Conservation (phyloP, 2,329 filamentous ascomycete genomes). For the Keithomyces neogunnii region DNA sequence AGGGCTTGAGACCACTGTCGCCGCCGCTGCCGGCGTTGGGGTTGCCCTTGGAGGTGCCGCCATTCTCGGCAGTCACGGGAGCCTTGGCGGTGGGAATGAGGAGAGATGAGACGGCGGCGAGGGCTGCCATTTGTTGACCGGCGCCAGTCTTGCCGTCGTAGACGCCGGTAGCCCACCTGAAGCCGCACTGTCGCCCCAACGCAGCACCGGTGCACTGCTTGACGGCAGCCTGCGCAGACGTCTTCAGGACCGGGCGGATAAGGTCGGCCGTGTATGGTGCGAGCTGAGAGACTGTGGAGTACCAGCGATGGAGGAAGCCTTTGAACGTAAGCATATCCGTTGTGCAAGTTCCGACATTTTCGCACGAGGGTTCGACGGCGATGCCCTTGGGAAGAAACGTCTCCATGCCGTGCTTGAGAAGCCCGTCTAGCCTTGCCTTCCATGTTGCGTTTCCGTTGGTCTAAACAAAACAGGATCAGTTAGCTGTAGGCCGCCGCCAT, state of each 20-base stretch:
- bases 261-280: conserved; percentile 42
- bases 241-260: conserved; percentile 43
- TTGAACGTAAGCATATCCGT: conserved; percentile 58
- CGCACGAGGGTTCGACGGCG: conserved; percentile 55
- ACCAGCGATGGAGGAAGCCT: conserved; percentile 49
- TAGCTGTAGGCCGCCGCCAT: too few species aligned
- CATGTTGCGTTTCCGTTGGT: conserved; percentile 42
- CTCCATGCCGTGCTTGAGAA: conserved; percentile 27
- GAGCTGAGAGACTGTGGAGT: conserved; percentile 43
- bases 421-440: conserved; percentile 37
- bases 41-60: conserved; percentile 42
- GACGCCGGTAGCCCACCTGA: conserved; percentile 40
- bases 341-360: conserved; percentile 45
- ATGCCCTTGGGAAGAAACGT: conserved; percentile 48
- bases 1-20: conserved; percentile 23
- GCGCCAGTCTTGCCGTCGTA: conserved; percentile 49
- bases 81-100: conserved; percentile 32
- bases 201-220: conserved; percentile 45
- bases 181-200: conserved; percentile 41
- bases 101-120: conserved; percentile 46
- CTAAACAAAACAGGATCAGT: conserved; percentile 17
- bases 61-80: conserved; percentile 37
- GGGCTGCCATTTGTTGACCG: conserved; percentile 51
- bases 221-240: conserved; percentile 45
- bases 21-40: conserved; percentile 31